Base-by-base conservation (phyloP, 805 yeast genomes). In the Komagataella pastoris region DNA sequence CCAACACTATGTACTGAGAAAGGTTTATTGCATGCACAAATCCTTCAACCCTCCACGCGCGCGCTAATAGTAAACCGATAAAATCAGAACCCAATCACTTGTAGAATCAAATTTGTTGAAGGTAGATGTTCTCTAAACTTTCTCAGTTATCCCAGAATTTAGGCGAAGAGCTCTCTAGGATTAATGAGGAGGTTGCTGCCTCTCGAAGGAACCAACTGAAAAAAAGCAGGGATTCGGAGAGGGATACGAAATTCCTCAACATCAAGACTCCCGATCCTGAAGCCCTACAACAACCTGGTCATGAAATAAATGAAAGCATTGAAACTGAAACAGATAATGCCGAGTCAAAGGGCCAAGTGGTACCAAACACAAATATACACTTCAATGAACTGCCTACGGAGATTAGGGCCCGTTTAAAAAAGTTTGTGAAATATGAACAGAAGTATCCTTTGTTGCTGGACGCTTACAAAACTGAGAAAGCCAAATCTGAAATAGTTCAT, bases 371-470 rank as follows among this genome's bases (percentile, higher is more conserved):
- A 19, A 24, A 8, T 46, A 50, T 74, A 6, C 68, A 51, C 40
- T 54, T 53, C 7, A 45, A 69, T n/a, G 73, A 72, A 2, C 61
- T 85, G 40, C 79, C 88, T 0, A 74, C 76, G 2, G 79, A 76
- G 3, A 66, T 88, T 17, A 75, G 76, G 54, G 66, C 80, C 5
- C 85, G 83, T 59, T 65, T 89, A 64, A 75, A 75, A 52, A 90
- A 88, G 68, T 87, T 85, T 60, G 79, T 75, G 52, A 89, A 88
- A 63, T 91, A 90, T 64, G 98, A 91, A 64, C 85, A 84, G 50
- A 89, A 88, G 64, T 91, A 93, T 62, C 99, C 99, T 0, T 69
- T 80, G 47, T 70, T 91, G 14, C 73, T 89, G 50, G 84, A 84
- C 47, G 97, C 98, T 0, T 93, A 88, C 68, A 86, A 88, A 61